These are phyloP conservation scores for Aspergillus tanneri DNA, from an alignment of 2,329 filamentous ascomycete species.

Conservation along the genomic window DNA sequence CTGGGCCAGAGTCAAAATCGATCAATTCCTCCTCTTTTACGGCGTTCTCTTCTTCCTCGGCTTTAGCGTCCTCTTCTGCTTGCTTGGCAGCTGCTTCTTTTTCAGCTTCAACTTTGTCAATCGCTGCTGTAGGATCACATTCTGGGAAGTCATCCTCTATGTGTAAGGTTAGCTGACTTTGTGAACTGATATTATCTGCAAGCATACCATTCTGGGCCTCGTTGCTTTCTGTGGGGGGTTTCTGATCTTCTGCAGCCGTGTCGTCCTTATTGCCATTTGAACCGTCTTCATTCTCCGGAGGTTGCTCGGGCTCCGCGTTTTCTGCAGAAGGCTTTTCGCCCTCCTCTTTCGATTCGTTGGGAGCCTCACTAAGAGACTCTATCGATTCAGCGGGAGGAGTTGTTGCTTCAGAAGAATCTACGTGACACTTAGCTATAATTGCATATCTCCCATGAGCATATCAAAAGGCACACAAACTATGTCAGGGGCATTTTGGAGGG, in stretches of 20 bases:
- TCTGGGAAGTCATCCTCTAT: conserved; percentile 38
- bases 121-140: conserved; percentile 30
- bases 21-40: conserved; percentile 9
- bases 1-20: conserved; percentile 12
- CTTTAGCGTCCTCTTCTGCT: conserved; percentile 33
- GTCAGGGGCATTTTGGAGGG: not conserved
- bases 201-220: conserved; percentile 26
- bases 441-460: not conserved
- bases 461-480: not conserved
- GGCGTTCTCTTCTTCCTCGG: conserved; percentile 24
- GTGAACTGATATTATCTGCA: not conserved
- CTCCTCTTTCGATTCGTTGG: conserved; percentile 24
- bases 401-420: conserved; percentile 30
- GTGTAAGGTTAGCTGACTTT: conserved; percentile 15
- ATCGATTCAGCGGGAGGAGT: conserved; percentile 25
- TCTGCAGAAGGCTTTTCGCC: conserved; percentile 17
- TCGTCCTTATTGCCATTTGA: conserved; percentile 8
- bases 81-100: conserved; percentile 35
- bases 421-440: conserved; percentile 13
- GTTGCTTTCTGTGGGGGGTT: conserved; percentile 11
- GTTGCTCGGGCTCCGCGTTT: conserved; percentile 6
- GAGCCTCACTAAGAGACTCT: conserved; percentile 17
- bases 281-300: not conserved
- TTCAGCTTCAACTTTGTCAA: conserved; percentile 34
- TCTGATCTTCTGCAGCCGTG: not conserved